Conservation (phyloP, 1,139 yeast genomes). For the Arxiozyma bovina region DNA sequence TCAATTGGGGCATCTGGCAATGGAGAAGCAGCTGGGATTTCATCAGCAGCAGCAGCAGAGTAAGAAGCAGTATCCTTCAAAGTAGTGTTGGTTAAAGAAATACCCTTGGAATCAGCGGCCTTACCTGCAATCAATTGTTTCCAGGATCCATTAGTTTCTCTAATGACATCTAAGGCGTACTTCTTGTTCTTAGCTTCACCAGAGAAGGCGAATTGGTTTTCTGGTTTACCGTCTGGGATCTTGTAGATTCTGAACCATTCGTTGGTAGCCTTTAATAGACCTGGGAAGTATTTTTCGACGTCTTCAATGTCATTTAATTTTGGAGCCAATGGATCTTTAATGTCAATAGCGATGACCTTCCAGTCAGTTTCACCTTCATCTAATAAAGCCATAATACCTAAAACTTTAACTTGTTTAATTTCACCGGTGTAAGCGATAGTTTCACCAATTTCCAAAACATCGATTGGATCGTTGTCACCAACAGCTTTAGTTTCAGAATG, state of each 20-base stretch:
- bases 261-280: conserved; percentile 69
- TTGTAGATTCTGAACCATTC: conserved; percentile 91
- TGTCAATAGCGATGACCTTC: conserved; percentile 75
- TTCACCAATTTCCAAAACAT: conserved; percentile 83
- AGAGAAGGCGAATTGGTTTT: conserved; percentile 75
- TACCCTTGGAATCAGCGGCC: conserved; percentile 39
- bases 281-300: conserved; percentile 68
- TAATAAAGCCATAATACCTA: conserved; percentile 79
- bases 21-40: conserved; percentile 61
- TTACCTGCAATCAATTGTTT: conserved; percentile 46
- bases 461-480: conserved; percentile 89
- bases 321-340: conserved; percentile 65
- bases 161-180: conserved; percentile 63
- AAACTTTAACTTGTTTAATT: conserved; percentile 70
- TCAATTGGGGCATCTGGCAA: conserved; percentile 89
- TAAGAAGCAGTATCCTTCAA: conserved; percentile 48
- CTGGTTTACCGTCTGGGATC: conserved; percentile 85
- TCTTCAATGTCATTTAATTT: conserved; percentile 69
- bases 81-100: conserved; percentile 67
- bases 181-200: conserved; percentile 68
- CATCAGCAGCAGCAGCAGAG: conserved; percentile 41
- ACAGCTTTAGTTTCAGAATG: conserved; percentile 73
- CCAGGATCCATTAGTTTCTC: conserved; percentile 72
- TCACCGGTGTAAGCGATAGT: conserved; percentile 63
- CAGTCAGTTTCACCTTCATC: conserved; percentile 94